phyloP scores from a whole-genome alignment of 2,329 filamentous ascomycete species.

The Phoma sp. region DNA sequence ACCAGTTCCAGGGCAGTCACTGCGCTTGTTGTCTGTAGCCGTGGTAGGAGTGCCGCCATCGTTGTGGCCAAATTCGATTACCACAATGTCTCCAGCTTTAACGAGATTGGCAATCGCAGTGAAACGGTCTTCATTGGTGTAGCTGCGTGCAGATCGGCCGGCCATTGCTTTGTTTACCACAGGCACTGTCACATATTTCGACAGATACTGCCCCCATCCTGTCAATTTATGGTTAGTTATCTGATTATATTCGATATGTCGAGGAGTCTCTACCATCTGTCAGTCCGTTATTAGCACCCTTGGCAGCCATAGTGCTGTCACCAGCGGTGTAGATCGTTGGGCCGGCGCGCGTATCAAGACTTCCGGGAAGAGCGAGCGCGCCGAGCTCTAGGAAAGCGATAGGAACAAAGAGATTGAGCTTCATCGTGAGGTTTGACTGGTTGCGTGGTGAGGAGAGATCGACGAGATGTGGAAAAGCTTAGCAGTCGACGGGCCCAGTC shows the following conservation, averaged over 20 bases:
- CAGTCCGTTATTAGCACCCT: background rate
- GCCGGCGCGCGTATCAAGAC: background rate
- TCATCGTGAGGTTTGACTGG: background rate
- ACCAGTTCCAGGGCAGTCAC: slow-evolving; percentile 3
- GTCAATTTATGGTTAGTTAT: background rate
- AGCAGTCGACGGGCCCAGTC: background rate
- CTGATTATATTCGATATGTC: background rate
- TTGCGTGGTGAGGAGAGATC: background rate
- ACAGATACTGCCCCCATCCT: background rate
- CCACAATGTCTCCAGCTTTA: slow-evolving; percentile 5
- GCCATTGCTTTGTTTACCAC: slow-evolving; percentile 1
- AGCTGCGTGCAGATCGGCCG: slow-evolving; percentile 2
- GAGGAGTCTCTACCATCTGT: background rate
- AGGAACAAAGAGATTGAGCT: background rate
- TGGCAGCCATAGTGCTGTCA: slow-evolving; percentile 5
- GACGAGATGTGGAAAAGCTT: background rate
- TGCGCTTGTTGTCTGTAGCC: background rate
- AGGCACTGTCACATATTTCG: background rate
- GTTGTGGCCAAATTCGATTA: slow-evolving; percentile 2
- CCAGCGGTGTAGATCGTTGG: background rate
- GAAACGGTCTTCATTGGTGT: slow-evolving; percentile 1
- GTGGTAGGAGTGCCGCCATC: background rate
- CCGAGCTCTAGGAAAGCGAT: background rate
- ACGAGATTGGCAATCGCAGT: background rate
- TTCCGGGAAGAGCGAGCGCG: background rate